Evolutionary conservation across 2,329 filamentous ascomycete genomes (phyloP).

Genomic region (Neophaeococcomyces mojaviensis): DNA sequence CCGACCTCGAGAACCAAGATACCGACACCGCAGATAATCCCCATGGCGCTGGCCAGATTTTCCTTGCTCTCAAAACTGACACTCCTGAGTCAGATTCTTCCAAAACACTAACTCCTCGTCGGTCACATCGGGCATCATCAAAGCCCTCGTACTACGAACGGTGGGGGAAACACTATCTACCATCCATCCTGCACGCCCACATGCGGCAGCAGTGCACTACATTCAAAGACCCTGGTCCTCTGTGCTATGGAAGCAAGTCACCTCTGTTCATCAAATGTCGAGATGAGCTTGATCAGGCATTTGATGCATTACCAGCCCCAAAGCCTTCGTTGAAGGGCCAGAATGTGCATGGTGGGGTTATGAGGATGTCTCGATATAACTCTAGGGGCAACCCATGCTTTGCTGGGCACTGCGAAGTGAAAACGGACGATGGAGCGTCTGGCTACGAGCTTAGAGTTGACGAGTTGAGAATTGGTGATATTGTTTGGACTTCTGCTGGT

Average conservation of each 20-base stretch:
- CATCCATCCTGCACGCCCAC: conserved; percentile 50
- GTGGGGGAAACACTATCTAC: conserved; percentile 55
- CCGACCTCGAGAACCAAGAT: conserved; percentile 2
- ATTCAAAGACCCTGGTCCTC: conserved; percentile 55
- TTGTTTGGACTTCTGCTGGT: conserved; percentile 46
- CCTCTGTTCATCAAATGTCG: conserved; percentile 47
- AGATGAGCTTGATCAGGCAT: conserved; percentile 41
- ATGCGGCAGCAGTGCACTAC: conserved; percentile 52
- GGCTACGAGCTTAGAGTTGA: conserved; percentile 32
- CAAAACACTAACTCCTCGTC: neutral
- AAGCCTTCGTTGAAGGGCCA: conserved; percentile 14
- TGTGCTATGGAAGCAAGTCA: conserved; percentile 46
- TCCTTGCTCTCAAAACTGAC: conserved; percentile 37
- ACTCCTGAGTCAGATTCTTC: neutral
- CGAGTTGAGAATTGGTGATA: conserved; percentile 39
- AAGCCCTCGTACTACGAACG: conserved; percentile 32
- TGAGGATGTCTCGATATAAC: conserved; percentile 42
- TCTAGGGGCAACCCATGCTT: conserved; percentile 44
- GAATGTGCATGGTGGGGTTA: neutral
- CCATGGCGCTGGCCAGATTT: conserved; percentile 40
- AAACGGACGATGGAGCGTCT: conserved; percentile 34
- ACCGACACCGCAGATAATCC: neutral
- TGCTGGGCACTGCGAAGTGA: conserved; percentile 42
- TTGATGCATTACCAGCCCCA: conserved; percentile 28
- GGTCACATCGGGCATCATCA: neutral